phyloP scores from a whole-genome alignment of 139 green algal genomes.

The Chara braunii region DNA sequence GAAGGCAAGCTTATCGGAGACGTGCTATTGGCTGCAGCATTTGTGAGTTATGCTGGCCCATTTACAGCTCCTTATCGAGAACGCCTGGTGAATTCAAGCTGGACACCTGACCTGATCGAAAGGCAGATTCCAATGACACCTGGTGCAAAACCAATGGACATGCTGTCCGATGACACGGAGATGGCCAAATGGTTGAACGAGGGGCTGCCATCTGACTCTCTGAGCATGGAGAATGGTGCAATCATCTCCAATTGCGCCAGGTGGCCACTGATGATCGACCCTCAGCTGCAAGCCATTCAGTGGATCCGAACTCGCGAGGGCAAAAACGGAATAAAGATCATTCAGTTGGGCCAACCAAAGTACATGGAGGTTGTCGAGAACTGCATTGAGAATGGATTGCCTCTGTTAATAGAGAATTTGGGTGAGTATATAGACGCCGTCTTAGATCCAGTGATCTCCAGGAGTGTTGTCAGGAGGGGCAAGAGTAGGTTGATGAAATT shows the following conservation, averaged over 20 bases:
- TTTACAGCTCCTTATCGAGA: slow-evolving; percentile 74
- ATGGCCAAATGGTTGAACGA: slow-evolving; percentile 74
- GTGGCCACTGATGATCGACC: slow-evolving; percentile 83
- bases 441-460: slow-evolving; percentile 72
- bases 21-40: slow-evolving; percentile 66
- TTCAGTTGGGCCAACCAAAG: slow-evolving; percentile 67
- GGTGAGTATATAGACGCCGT: slow-evolving; percentile 75
- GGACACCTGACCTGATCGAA: slow-evolving; percentile 65
- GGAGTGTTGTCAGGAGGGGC: slow-evolving; percentile 39
- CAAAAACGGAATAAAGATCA: slow-evolving; percentile 60
- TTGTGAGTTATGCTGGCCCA: slow-evolving; percentile 77
- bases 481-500: slow-evolving; percentile 68
- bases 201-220: slow-evolving; percentile 68
- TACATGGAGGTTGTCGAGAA: slow-evolving; percentile 74
- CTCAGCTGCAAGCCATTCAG: slow-evolving; percentile 75
- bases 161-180: slow-evolving; percentile 56
- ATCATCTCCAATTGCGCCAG: slow-evolving; percentile 68
- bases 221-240: slow-evolving; percentile 80
- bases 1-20: slow-evolving; percentile 66
- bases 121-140: slow-evolving; percentile 60
- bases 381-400: slow-evolving; percentile 72
- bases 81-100: slow-evolving; percentile 60
- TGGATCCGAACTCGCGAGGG: slow-evolving; percentile 76
- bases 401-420: slow-evolving; percentile 82
- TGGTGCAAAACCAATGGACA: slow-evolving; percentile 39